Evolutionary conservation across 1,284 basidiomycete genomes (phyloP), one percentile per base, ranked within the genome.

Genomic region (Cryptococcus depauperatus): DNA sequence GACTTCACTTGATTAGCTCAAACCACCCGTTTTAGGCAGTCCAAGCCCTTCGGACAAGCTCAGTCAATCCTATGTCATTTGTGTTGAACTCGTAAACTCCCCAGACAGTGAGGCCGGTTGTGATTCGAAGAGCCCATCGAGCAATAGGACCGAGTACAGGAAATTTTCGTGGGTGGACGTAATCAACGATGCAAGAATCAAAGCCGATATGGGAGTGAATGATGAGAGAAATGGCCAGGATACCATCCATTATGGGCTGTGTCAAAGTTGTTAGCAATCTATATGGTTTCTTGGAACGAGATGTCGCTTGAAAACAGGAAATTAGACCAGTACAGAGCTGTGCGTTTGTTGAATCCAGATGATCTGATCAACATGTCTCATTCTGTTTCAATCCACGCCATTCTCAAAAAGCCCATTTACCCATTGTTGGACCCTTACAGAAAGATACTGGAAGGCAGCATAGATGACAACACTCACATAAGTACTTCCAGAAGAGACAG

Each of bases 21-120:
- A 38, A n/a, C n/a, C n/a, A n/a, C n/a, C 27, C 39, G 18, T 18
- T 40, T 61, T 69, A 84, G 45, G 81, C 82, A 46, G 74, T 73
- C 83, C 83, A 85, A 44, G 78, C 71, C 64, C 77, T 75, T 52
- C 76, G 72, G 57, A 83, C 75, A 54, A 84, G 69, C 72, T 85
- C 84, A 28, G 83, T 84, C 54, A 86, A 70, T 57, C 92, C 92
- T 61, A 97, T 82, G 65, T 97, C 93, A 69, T 92, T 88, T 35
- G 91, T 95, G 76, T 95, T 93, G 77, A 95, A 95, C 70, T 92
- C 85, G 74, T 96, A 98, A 5, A 97, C 77, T 33, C 95, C 93
- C 55, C 88, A 82, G 45, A 95, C 77, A 13, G 84, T 82, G n/a
- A 81, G 83, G 34, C 85, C 80, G 25, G 93, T 96, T 3, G 81